These are phyloP conservation scores for Saccharum spontaneum DNA, from an alignment of 176 grass and related monocot species.

Conservation along the genomic window DNA sequence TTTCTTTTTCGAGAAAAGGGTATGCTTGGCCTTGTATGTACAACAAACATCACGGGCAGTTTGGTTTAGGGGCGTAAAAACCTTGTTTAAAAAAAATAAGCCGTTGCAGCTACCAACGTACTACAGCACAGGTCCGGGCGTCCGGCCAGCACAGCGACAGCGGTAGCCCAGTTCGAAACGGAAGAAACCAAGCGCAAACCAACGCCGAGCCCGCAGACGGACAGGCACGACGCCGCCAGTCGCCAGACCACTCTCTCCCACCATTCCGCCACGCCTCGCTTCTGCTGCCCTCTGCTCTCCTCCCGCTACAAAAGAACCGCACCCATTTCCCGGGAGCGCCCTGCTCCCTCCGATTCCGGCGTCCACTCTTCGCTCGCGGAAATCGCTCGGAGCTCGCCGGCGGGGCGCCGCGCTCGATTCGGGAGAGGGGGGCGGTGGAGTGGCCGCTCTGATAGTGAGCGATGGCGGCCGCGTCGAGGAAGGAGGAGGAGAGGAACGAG, in stretches of 20 bases:
- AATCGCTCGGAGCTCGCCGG: background rate
- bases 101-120: slow-evolving; percentile 37
- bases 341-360: background rate
- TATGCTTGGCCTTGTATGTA: background rate
- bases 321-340: background rate
- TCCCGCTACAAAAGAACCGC: background rate
- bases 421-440: background rate
- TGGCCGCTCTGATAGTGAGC: background rate
- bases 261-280: slow-evolving; percentile 11
- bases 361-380: background rate
- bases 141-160: too few relatives aligned
- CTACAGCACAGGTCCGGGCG: background rate
- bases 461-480: slow-evolving; percentile 53
- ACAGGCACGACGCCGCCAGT: background rate
- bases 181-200: slow-evolving; percentile 3
- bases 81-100: slow-evolving; percentile 20
- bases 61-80: background rate
- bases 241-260: too few relatives aligned
- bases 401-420: background rate
- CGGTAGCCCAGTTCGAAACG: slow-evolving; percentile 19
- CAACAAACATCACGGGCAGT: background rate
- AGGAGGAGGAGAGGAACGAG: slow-evolving; percentile 95
- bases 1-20: background rate
- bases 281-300: background rate
- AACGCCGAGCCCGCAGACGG: background rate